phyloP scores from a whole-genome alignment of 768 basidiomycete genomes.

The Mycena haematopus region DNA sequence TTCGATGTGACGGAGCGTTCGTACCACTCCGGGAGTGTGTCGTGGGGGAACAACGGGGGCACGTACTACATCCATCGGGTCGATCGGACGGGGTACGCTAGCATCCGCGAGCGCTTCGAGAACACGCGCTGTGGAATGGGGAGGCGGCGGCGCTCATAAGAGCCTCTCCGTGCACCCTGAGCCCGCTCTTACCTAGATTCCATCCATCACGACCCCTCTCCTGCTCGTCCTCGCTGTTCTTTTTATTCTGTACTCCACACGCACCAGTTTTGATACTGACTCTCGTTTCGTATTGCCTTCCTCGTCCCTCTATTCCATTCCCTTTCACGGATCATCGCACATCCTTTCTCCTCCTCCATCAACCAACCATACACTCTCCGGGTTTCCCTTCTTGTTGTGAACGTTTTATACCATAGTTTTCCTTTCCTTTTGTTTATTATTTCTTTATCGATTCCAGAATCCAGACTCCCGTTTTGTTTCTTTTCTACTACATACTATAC shows the following conservation, averaged over 20 bases:
- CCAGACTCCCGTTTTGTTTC: no score
- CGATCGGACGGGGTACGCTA: conserved; percentile 73
- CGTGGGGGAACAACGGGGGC: conserved; percentile 78
- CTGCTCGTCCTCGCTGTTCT: not conserved
- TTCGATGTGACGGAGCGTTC: conserved; percentile 74
- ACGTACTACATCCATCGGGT: conserved; percentile 80
- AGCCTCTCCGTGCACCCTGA: no score
- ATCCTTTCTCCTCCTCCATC: not conserved
- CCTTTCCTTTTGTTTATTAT: conserved; percentile 9
- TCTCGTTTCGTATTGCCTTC: no score
- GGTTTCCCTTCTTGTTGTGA: conserved; percentile 1
- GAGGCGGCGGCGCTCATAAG: conserved; percentile 24
- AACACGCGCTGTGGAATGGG: conserved; percentile 43
- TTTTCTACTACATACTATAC: no score
- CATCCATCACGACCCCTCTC: no score
- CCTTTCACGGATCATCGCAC: not conserved
- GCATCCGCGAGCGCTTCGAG: conserved; percentile 63
- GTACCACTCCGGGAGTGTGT: conserved; percentile 78
- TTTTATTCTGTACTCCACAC: not conserved
- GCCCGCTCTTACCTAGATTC: not conserved
- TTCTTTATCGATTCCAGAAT: not conserved
- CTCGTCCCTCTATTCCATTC: not conserved
- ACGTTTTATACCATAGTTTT: conserved; percentile 12
- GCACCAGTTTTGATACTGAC: no score
- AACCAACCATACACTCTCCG: not conserved